Evolutionary conservation across 2,329 filamentous ascomycete species (phyloP).

Genomic region (Xylogone sp.): DNA sequence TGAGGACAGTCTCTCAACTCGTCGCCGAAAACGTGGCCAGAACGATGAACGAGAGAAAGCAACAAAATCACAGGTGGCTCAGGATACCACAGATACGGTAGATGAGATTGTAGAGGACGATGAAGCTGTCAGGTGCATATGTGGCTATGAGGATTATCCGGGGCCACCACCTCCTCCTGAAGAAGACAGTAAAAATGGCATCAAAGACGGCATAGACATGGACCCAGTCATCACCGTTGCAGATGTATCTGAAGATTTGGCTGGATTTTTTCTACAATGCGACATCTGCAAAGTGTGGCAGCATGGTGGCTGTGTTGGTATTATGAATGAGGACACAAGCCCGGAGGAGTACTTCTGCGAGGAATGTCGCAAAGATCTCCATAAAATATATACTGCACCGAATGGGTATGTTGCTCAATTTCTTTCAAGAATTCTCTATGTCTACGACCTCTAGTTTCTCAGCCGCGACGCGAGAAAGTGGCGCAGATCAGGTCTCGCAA

Average conservation of each 20-base stretch:
- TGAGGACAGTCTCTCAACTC: constrained; percentile 67
- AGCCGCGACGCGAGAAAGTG: constrained; percentile 26
- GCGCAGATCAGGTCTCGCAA: constrained; percentile 29
- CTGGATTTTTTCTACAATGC: constrained; percentile 96
- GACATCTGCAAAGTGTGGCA: constrained; percentile 98
- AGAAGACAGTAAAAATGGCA: constrained; percentile 45
- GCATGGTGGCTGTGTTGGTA: constrained; percentile 94
- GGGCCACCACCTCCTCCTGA: constrained; percentile 64
- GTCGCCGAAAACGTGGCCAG: constrained; percentile 73
- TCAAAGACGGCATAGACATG: constrained; percentile 54
- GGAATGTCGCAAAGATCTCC: constrained; percentile 85
- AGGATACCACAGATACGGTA: constrained; percentile 50
- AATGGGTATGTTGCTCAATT: constrained; percentile 69
- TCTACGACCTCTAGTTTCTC: constrained; percentile 15
- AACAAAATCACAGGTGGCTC: constrained; percentile 47
- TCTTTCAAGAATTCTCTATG: constrained; percentile 8
- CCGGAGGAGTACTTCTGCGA: constrained; percentile 99
- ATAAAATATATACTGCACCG: constrained; percentile 73
- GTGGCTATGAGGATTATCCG: constrained; percentile 91
- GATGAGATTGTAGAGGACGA: constrained; percentile 76
- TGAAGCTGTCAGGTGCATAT: constrained; percentile 93
- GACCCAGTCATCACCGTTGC: constrained; percentile 53
- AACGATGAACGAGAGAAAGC: constrained; percentile 25
- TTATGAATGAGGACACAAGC: constrained; percentile 88
- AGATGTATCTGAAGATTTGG: constrained; percentile 67